A percentile compares a stretch with the other conserved stretches of the same genome.
Conservation (phyloP, 768 basidiomycete species). For the Lactarius sp. region DNA sequence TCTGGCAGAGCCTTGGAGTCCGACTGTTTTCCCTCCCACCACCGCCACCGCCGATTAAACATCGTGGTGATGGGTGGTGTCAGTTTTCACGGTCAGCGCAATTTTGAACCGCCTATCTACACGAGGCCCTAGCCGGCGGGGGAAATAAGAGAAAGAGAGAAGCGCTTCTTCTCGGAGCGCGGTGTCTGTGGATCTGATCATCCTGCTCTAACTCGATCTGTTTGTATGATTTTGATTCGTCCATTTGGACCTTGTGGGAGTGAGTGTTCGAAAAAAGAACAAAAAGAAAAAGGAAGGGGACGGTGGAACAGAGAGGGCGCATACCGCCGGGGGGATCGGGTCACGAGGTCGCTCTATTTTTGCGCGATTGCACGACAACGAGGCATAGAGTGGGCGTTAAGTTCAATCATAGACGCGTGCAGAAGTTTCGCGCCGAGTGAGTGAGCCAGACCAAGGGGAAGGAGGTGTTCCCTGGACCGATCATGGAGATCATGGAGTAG, state of each 20-base stretch:
- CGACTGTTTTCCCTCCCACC: background rate
- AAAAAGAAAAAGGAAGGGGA: background rate
- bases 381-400: constrained; percentile 5
- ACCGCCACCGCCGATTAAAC: constrained; percentile 20
- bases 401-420: constrained; percentile 2
- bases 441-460: constrained; percentile 1
- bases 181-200: background rate
- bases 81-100: background rate
- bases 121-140: background rate
- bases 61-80: constrained; percentile 15
- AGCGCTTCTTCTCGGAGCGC: constrained; percentile 2
- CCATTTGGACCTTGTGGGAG: background rate
- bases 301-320: background rate
- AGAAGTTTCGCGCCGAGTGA: background rate
- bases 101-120: background rate
- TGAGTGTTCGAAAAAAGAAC: constrained; percentile 4
- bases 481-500: constrained; percentile 22
- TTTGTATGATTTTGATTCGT: background rate
- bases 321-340: background rate
- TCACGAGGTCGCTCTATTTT: constrained; percentile 3
- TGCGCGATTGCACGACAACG: constrained; percentile 3
- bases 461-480: background rate
- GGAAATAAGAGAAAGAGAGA: background rate
- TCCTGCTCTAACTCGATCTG: background rate
- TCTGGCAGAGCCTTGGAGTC: background rate